phyloP scores from a whole-genome alignment of 2,329 filamentous ascomycete genomes.

The Alternaria triticimaculans region DNA sequence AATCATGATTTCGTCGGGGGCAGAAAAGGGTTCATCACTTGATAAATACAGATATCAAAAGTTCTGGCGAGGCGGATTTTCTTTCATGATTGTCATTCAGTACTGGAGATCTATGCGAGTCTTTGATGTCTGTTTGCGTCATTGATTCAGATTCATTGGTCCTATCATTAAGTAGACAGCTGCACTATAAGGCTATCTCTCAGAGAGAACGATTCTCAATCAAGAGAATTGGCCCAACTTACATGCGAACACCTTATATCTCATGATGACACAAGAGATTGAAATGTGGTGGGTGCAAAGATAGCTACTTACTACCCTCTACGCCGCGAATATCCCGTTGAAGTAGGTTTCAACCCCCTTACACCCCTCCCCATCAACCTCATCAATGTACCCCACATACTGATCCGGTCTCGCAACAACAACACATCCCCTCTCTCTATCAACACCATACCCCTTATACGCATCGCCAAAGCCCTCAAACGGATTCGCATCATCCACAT shows the following conservation, averaged over 20 bases:
- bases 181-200: neutral
- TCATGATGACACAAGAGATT: neutral
- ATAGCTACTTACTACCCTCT: no score
- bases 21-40: neutral
- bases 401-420: constrained; percentile 71
- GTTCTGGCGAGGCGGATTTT: neutral
- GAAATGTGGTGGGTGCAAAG: no score
- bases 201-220: neutral
- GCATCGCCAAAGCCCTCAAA: constrained; percentile 54
- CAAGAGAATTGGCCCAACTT: no score
- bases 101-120: neutral
- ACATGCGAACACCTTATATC: neutral
- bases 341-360: constrained; percentile 43
- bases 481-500: constrained; percentile 55
- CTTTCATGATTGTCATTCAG: neutral
- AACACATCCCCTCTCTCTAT: constrained; percentile 61
- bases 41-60: neutral
- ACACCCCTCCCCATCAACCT: constrained; percentile 41
- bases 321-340: constrained; percentile 32
- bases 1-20: neutral
- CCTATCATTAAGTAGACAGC: neutral
- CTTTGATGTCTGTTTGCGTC: neutral
- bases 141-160: neutral
- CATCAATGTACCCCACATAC: constrained; percentile 62
- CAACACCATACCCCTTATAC: constrained; percentile 66